A percentile compares a stretch with the other conserved stretches of the same genome.
Evolutionary conservation across 441 rosid genomes (phyloP).

Genomic region (Erodium trifolium): DNA sequence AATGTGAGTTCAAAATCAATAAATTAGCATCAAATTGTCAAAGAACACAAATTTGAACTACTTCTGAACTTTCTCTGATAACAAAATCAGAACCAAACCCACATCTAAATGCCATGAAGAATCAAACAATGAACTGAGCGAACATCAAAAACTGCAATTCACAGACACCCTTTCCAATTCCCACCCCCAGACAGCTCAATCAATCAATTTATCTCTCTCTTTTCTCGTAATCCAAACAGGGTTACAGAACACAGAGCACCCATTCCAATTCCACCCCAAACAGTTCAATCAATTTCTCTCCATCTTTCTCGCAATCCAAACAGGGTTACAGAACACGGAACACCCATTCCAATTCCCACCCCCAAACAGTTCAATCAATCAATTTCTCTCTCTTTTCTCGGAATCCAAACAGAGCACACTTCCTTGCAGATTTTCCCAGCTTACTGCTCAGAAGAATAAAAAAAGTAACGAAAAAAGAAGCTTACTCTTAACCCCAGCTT

Average conservation of each 20-base stretch:
- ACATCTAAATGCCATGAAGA: not conserved
- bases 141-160: not conserved
- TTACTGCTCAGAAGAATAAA: not conserved
- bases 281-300: too few species aligned
- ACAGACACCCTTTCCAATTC: not conserved
- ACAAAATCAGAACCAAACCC: not conserved
- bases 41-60: not conserved
- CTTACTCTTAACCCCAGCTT: conserved; percentile 54
- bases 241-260: too few species aligned
- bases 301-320: too few species aligned
- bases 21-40: not conserved
- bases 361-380: not conserved
- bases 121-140: not conserved
- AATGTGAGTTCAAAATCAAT: too few species aligned
- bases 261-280: too few species aligned
- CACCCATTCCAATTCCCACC: not conserved
- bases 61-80: not conserved
- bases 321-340: not conserved
- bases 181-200: not conserved
- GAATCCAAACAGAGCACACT: not conserved
- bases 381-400: not conserved
- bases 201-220: not conserved
- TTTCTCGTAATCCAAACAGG: too few species aligned
- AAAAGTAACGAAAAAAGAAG: not conserved
- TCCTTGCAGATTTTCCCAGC: too few species aligned